A percentile compares a stretch with the other conserved stretches of the same genome.
phyloP scores from a whole-genome alignment of 2,329 filamentous ascomycete genomes.

The Juglanconis oblonga region DNA sequence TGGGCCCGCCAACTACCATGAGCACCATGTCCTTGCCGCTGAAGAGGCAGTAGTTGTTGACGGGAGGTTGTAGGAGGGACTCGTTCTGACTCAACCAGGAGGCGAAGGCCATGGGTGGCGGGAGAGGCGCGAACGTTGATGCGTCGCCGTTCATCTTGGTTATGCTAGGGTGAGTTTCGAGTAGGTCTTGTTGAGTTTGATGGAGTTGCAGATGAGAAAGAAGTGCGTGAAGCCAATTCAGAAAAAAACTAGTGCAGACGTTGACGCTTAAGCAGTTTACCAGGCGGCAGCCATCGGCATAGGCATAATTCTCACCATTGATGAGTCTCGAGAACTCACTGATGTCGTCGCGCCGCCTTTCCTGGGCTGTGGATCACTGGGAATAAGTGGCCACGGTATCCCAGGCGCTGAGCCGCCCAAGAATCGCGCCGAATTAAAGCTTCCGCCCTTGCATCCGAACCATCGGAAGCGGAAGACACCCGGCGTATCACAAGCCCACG shows the following conservation, averaged over 20 bases:
- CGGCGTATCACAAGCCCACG: slow-evolving; percentile 2
- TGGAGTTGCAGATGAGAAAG: background rate
- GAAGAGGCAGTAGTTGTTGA: slow-evolving; percentile 25
- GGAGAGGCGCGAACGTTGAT: slow-evolving; percentile 14
- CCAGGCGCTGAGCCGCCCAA: background rate
- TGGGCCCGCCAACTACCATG: slow-evolving; percentile 24
- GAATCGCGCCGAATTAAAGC: background rate
- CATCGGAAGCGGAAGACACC: slow-evolving; percentile 4
- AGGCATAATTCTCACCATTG: background rate
- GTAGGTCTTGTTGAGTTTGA: background rate
- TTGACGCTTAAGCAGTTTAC: background rate
- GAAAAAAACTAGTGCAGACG: background rate
- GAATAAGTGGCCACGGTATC: background rate
- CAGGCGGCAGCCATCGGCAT: background rate
- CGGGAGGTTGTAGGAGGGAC: slow-evolving; percentile 21
- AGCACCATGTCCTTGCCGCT: slow-evolving; percentile 21
- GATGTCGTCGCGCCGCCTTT: too few relatives aligned
- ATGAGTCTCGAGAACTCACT: too few relatives aligned
- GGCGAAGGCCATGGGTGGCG: slow-evolving; percentile 22
- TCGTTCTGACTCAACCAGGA: slow-evolving; percentile 20
- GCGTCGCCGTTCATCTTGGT: slow-evolving; percentile 4
- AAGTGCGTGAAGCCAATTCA: background rate
- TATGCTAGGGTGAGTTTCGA: background rate
- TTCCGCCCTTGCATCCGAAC: slow-evolving; percentile 18
- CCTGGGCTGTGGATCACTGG: background rate